Evolutionary conservation across 331 rosid species (phyloP).

Genomic region (Arachis monticola): DNA sequence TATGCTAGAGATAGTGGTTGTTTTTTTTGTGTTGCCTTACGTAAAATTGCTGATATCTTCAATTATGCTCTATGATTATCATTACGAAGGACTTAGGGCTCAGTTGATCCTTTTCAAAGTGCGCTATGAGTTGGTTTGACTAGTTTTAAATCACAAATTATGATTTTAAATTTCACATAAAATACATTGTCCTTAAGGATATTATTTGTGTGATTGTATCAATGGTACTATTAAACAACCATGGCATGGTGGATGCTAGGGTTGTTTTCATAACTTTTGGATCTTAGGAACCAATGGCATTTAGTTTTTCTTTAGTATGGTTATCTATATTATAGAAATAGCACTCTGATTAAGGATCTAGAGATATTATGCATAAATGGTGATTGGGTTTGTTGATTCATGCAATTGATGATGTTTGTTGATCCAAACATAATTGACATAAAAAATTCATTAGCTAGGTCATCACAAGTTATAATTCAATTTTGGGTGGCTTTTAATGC

Average conservation of each 20-base stretch:
- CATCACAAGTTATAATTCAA: slow-evolving; percentile 15
- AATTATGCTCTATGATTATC: not conserved
- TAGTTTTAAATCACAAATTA: not conserved
- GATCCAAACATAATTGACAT: slow-evolving; percentile 2
- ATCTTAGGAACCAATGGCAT: slow-evolving; percentile 6
- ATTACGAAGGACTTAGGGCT: not conserved
- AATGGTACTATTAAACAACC: not conserved
- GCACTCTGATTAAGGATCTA: slow-evolving; percentile 3
- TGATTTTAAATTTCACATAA: slow-evolving; percentile 8
- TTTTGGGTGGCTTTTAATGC: slow-evolving; percentile 12
- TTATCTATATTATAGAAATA: not conserved
- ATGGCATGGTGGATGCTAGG: not conserved
- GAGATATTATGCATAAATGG: slow-evolving; percentile 2
- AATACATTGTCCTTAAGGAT: not conserved
- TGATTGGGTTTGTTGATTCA: slow-evolving; percentile 1
- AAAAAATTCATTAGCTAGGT: not conserved
- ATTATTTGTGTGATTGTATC: not conserved
- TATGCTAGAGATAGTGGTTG: not conserved
- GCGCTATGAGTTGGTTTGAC: slow-evolving; percentile 7
- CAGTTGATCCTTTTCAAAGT: not conserved
- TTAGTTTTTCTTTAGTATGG: not conserved
- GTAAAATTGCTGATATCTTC: slow-evolving; percentile 11
- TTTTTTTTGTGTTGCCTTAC: slow-evolving; percentile 3
- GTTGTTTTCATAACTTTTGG: not conserved
- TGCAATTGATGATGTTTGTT: slow-evolving; percentile 21